Base-by-base conservation (phyloP, 768 basidiomycete genomes). In the Thelephora aurantiotincta region DNA sequence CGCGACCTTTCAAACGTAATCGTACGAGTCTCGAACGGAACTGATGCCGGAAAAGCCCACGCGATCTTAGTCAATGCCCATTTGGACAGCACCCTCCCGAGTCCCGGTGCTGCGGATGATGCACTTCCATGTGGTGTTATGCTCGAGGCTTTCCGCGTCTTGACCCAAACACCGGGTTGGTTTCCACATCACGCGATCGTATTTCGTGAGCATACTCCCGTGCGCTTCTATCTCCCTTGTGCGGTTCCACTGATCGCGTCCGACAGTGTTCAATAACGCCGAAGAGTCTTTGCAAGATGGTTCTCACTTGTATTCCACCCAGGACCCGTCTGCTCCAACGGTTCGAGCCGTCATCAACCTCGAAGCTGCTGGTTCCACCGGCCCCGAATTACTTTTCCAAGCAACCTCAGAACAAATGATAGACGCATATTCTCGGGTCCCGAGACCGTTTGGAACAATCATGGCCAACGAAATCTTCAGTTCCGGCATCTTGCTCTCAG, bases 381-480 rank as follows among this genome's bases (percentile, higher is more conserved):
- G 94, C 0, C 84, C 80, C 22, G 92, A 91, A 56, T 65, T 97
- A 6, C 73, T 97, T 13, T 98, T 98, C 69, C 94, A 98, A 68
- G 94, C 92, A 0, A 97, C 92, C 0, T 90, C 87, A 5, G 78
- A 89, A 57, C 77, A 96, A 62, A 96, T 98, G 93, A 86, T 96
- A 5, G 72, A 82, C 43, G 92, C 90, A 0, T 93, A 92, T 58
- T 77, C 86, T 0, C 73, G 80, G 54, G 88, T 88, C 0, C 89
- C 91, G 2, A 71, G 85, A 54, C 93, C 94, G 0, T 85, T 82
- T 48, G 94, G 90, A 1, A 88, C 89, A 0, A 75, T 94, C 52
- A 73, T 88, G 42, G 94, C 93, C 3, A 86, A 87, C 50, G 94
- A 97, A 50, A 73, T 97, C 20, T 98, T 98, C 65, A 80, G 80